Evolutionary conservation across 2,329 filamentous ascomycete species (phyloP), one percentile per base, ranked within the genome.

Genomic region (Hypoxylon sp.): DNA sequence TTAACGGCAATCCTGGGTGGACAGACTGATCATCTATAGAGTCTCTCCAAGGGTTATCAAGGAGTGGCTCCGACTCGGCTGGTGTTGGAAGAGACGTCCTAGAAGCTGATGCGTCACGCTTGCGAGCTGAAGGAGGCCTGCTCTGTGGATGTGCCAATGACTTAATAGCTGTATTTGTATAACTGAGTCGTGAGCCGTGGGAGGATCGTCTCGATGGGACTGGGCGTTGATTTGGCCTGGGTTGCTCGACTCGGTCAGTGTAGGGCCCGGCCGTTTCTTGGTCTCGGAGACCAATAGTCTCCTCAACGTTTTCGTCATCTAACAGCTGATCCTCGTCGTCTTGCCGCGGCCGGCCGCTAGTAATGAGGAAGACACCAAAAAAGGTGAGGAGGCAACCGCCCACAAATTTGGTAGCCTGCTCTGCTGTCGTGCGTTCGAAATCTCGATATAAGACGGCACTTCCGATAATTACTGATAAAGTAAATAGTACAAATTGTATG

Each of bases 401-500:
- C 11, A 97, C 82, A 76, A 99, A 99, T 75, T 97, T 97, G 62
- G 84, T 82, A 2, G 93, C 92, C 74, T 93, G 92, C 51, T 89
- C 85, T 30, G 85, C 81, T 0, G 90, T 92, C 6, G 93, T 92
- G 45, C 91, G 90, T 79, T 98, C 93, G 75, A 99, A 99, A 79
- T 99, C 96, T 53, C 95, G 90, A 78, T 98, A 99, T 5, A 99
- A 82, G 7, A 99, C 86, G 0, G 95, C 95, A 75, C 94, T 98
- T 62, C 96, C 96, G 56, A 97, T 86, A 73, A 99, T 98, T 69
- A 98, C 96, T 5, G 93, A 97, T 6, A 99, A 85, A 0, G 96
- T 99, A 79, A 99, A 99, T 69, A 97, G 88, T 53, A 99, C 96
- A 74, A 99, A 99, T 76, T 99, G 96, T 13, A 96, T 96, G 0